Evolutionary conservation across 2,329 filamentous ascomycete species (phyloP).

Genomic region (Aciculosporium take): DNA sequence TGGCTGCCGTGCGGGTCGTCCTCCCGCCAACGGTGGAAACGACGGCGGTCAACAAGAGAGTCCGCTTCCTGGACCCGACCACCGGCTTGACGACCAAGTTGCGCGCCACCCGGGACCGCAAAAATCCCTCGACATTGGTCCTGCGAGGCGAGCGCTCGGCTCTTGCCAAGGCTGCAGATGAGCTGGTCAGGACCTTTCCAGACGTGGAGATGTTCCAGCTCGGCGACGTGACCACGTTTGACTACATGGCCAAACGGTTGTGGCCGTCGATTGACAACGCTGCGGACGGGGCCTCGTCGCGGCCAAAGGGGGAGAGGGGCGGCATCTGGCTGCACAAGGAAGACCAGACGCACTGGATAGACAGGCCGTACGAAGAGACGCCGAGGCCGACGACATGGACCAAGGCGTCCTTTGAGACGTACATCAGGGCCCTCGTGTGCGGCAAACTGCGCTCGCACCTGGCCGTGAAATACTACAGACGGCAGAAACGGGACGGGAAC

Average conservation of each 20-base stretch:
- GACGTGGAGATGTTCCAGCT: conserved; percentile 22
- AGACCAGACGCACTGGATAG: conserved; percentile 16
- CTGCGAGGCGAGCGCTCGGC: conserved; percentile 18
- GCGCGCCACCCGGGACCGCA: conserved; percentile 19
- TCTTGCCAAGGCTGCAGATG: conserved; percentile 20
- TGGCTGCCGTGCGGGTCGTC: conserved; percentile 23
- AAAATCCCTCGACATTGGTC: conserved; percentile 17
- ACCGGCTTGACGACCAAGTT: conserved; percentile 20
- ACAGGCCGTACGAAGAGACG: conserved; percentile 23
- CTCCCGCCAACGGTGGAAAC: conserved; percentile 21
- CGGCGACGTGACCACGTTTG: conserved; percentile 20
- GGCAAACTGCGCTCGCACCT: conserved; percentile 21
- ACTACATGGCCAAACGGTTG: conserved; percentile 21
- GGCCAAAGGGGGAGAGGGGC: conserved; percentile 11
- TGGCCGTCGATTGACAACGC: conserved; percentile 21
- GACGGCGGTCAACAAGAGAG: conserved; percentile 18
- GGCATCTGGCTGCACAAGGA: conserved; percentile 24
- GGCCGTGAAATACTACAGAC: conserved; percentile 21
- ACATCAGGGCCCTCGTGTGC: conserved; percentile 27
- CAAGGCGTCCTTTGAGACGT: conserved; percentile 24
- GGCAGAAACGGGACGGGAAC: conserved; percentile 13
- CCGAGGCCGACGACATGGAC: conserved; percentile 28
- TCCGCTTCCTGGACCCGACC: conserved; percentile 20
- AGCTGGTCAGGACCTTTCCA: conserved; percentile 17
- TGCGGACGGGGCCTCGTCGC: conserved; percentile 12